Evolutionary conservation across 1,284 basidiomycete genomes (phyloP).

Genomic region (Quambalaria eucalypti): DNA sequence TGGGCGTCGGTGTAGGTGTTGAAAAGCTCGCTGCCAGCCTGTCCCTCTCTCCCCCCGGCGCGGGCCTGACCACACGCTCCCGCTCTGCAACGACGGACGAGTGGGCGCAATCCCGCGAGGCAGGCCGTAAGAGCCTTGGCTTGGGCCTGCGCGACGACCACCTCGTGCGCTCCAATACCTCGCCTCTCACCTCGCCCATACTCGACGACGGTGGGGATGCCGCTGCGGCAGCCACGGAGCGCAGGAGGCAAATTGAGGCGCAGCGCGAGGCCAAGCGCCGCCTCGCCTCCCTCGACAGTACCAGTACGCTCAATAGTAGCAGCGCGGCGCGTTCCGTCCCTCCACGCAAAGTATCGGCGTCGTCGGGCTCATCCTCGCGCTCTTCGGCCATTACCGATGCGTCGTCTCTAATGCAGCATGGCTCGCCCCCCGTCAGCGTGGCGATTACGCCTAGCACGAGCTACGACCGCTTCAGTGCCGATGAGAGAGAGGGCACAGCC

Average conservation of each 20-base stretch:
- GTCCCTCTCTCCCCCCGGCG: background rate
- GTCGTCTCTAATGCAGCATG: background rate
- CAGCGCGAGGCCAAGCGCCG: slow-evolving; percentile 23
- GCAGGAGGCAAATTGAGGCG: slow-evolving; percentile 22
- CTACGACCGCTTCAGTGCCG: slow-evolving; percentile 17
- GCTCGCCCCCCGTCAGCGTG: background rate
- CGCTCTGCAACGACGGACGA: background rate
- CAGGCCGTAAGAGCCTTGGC: too few species aligned
- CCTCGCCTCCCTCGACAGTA: background rate
- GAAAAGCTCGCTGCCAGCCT: too few species aligned
- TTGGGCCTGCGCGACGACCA: too few species aligned
- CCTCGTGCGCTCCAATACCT: too few species aligned
- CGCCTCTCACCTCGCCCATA: too few species aligned
- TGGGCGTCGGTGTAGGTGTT: too few species aligned
- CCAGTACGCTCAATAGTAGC: background rate
- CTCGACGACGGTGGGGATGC: too few species aligned
- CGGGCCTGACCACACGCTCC: background rate
- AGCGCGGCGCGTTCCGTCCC: background rate
- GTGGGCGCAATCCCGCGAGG: too few species aligned
- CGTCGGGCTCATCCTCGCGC: slow-evolving; percentile 11
- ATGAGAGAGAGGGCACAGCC: too few species aligned
- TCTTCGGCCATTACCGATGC: slow-evolving; percentile 13
- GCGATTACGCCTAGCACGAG: slow-evolving; percentile 29
- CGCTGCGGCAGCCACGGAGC: slow-evolving; percentile 3
- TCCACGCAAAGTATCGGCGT: slow-evolving; percentile 1